Evolutionary conservation across 345 rosid species (phyloP), one percentile per base, ranked within the genome.

Genomic region (Kernera saxatilis): DNA sequence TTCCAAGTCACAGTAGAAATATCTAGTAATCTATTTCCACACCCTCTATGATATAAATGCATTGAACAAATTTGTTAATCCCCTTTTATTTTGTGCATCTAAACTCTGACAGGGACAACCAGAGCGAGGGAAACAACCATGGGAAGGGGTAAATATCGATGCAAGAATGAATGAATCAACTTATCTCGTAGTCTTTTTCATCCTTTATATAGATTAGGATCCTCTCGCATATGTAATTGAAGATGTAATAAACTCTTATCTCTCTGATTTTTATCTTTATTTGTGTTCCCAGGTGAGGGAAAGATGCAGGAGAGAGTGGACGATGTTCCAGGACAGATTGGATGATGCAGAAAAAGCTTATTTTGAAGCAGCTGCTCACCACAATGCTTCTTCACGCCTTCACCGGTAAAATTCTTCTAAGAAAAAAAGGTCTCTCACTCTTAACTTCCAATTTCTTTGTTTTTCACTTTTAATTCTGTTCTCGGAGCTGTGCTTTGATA

Each of bases 251-350:
- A 17, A 8, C n/a, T n/a, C n/a, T n/a, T 17, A 18, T 26, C 3
- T 19, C 3, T 58, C 27, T 15, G 27, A 35, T 7, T 8, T 26
- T 11, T 7, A 27, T 37, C 2, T 13, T 15, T 12, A 10, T 50
- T 9, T 1, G 4, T 3, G 0, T 50, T 32, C 6, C 10, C 81
- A 92, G 97, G 98, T 90, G 69, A 86, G 92, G 73, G 87, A 85
- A 70, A 85, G 98, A 74, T 93, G 98, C 75, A 81, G 80, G 63
- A 85, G 67, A 53, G 98, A 93, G 77, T 93, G 98, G 98, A 57
- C 64, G 3, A 87, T 86, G 84, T 91, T 93, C 50, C 92, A 84
- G 49, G 84, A 86, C 29, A 81, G 98, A 48, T 18, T 91, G 63
- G 52, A 68, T 0, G 25, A 50, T 18, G 96, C 98, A 21, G 91